Evolutionary conservation across 768 basidiomycete species (phyloP), one percentile per base, ranked within the genome.

Genomic region (Arthromyces matolae): DNA sequence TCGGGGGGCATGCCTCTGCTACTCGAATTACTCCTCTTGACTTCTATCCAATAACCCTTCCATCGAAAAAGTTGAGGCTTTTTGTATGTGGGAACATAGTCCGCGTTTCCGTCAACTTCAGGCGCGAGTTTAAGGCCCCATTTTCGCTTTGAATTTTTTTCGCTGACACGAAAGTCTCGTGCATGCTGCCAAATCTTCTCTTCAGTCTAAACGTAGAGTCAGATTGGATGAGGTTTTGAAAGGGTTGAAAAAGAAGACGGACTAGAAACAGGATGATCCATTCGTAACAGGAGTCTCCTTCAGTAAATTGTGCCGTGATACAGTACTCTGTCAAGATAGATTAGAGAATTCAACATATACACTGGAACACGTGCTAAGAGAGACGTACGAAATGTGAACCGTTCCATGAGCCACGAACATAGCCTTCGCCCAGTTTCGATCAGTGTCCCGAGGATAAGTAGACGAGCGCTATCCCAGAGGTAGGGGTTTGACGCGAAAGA

Each of bases 221-320:
- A 12, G 22, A 6, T 6, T 24, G 25, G 23, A 23, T 16, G 2
- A 35, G 18, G 34, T 19, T 24, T n/a, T 3, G 9, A 18, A 5
- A 40, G 4, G 5, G 9, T 13, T 40, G 23, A 22, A 24, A 28
- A 18, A 8, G 23, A 18, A 9, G 20, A 55, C 66, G 44, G 37
- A 76, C 75, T 42, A 79, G 55, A 45, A 74, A 72, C 8, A 68
- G 59, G 1, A 74, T 54, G 5, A 79, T 64, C 76, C 76, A 79
- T 41, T 78, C 76, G 49, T 75, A 77, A 1, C 73, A 64, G 0
- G 71, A 74, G 50, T 78, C 76, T 8, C 73, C 71, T 51, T 75
- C 64, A n/a, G 61, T 59, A 48, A 79, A 77, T 28, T 68, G 66
- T 0, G 73, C 76, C 6, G 73, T 71, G 7, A 76, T 65, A 3